phyloP scores from a whole-genome alignment of 1,139 yeast species.

The Hansenula sp. region DNA sequence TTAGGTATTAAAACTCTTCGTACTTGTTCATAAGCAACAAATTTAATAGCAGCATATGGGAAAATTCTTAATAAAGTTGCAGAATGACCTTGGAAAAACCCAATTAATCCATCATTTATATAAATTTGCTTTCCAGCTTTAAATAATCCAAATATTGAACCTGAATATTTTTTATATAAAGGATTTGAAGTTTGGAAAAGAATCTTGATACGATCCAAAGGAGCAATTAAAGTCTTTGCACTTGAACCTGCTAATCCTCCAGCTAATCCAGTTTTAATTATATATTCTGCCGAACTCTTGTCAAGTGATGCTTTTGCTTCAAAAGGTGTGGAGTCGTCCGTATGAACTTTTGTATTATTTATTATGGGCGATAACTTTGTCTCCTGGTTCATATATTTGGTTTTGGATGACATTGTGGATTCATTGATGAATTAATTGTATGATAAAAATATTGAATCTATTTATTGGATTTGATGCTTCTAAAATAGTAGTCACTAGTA shows the following conservation, averaged over 20 bases:
- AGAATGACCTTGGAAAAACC: constrained; percentile 93
- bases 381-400: not conserved
- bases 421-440: no score
- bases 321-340: constrained; percentile 17
- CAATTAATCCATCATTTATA: constrained; percentile 66
- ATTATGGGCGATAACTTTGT: constrained; percentile 3
- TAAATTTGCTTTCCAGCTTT: constrained; percentile 69
- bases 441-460: not conserved
- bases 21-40: constrained; percentile 95
- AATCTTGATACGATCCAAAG: constrained; percentile 90
- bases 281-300: constrained; percentile 73
- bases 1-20: constrained; percentile 74
- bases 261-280: constrained; percentile 79
- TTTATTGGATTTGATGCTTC: not conserved
- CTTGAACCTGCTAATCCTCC: constrained; percentile 97
- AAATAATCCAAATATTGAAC: constrained; percentile 72
- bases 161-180: constrained; percentile 74
- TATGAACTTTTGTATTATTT: constrained; percentile 10
- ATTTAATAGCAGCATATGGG: constrained; percentile 96
- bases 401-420: constrained; percentile 2
- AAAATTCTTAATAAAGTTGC: constrained; percentile 87
- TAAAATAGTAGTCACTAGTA: not conserved
- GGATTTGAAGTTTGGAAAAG: constrained; percentile 95
- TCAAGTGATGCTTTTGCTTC: constrained; percentile 29
- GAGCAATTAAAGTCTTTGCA: constrained; percentile 93